Conservation (phyloP, 495 filamentous ascomycete species). For the Penicillium manginii region DNA sequence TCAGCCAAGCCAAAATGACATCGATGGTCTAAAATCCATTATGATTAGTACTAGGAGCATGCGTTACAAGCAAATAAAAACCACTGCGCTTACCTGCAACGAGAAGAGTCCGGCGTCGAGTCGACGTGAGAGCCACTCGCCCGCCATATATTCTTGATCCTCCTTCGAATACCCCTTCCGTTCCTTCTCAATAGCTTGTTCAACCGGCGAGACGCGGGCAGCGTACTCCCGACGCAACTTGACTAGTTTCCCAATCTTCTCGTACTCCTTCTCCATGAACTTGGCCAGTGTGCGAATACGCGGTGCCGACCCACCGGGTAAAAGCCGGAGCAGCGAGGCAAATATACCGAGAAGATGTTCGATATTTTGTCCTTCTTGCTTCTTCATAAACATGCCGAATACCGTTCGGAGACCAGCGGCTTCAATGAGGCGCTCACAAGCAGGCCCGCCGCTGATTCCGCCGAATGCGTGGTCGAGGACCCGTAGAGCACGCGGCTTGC, state of each 20-base stretch:
- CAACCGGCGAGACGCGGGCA: constrained; percentile 63
- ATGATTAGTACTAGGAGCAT: constrained; percentile 2
- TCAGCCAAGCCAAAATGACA: constrained; percentile 86
- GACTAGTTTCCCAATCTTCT: constrained; percentile 74
- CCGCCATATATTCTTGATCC: constrained; percentile 67
- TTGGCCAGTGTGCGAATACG: constrained; percentile 88
- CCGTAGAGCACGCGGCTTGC: constrained; percentile 74
- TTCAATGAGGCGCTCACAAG: constrained; percentile 79
- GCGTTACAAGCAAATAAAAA: neutral
- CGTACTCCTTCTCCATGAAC: constrained; percentile 93
- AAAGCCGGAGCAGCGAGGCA: constrained; percentile 74
- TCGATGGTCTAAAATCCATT: constrained; percentile 63
- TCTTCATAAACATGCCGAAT: constrained; percentile 91
- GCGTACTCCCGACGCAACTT: constrained; percentile 73
- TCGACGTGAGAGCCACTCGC: constrained; percentile 81
- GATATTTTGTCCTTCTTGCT: constrained; percentile 67
- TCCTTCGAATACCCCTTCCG: constrained; percentile 45
- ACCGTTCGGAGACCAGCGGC: constrained; percentile 82
- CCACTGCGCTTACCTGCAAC: constrained; percentile 58
- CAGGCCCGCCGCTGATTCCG: constrained; percentile 55
- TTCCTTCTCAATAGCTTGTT: constrained; percentile 68
- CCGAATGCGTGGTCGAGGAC: constrained; percentile 82
- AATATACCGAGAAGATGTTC: constrained; percentile 93
- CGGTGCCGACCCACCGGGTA: constrained; percentile 78
- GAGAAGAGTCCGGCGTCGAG: constrained; percentile 87